Percentiles rank a stretch among this genome's conserved stretches.
These are phyloP conservation scores for Hyaloperonospora arabidopsidis DNA, from an alignment of 352 stramenopile species.

Conservation along the genomic window DNA sequence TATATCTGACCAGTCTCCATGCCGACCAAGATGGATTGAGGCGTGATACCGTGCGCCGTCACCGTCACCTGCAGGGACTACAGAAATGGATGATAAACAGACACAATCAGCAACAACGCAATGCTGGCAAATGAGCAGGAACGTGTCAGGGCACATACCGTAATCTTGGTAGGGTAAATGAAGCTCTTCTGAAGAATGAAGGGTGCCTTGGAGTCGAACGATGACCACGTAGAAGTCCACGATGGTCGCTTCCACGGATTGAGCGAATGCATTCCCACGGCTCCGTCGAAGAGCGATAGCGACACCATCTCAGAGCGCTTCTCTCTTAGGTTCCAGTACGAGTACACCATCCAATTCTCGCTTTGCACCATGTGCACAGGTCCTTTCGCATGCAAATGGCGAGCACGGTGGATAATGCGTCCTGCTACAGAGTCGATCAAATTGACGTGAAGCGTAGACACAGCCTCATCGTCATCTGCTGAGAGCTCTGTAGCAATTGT, in stretches of 20 bases:
- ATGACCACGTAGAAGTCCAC: constrained; percentile 86
- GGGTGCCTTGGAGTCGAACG: constrained; percentile 81
- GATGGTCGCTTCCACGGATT: constrained; percentile 91
- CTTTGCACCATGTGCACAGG: constrained; percentile 74
- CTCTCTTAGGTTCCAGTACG: constrained; percentile 91
- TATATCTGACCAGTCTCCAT: constrained; percentile 91
- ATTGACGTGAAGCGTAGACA: constrained; percentile 77
- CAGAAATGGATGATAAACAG: constrained; percentile 1
- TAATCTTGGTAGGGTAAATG: constrained; percentile 86
- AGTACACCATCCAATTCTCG: constrained; percentile 96
- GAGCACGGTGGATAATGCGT: constrained; percentile 88
- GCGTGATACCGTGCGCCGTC: constrained; percentile 91
- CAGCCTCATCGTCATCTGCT: constrained; percentile 27
- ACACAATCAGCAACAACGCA: constrained; percentile 4
- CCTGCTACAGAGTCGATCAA: constrained; percentile 93
- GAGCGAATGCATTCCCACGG: constrained; percentile 91
- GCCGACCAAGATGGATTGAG: constrained; percentile 88
- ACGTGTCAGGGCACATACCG: constrained; percentile 26
- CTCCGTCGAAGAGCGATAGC: constrained; percentile 91
- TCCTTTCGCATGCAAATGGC: constrained; percentile 69
- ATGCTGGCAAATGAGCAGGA: neutral
- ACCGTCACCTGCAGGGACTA: constrained; percentile 87
- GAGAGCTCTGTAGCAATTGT: constrained; percentile 60
- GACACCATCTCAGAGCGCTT: constrained; percentile 80
- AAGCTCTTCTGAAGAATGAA: constrained; percentile 95